Evolutionary conservation across 2,329 filamentous ascomycete species (phyloP).

Genomic region (Daldinia sp.): DNA sequence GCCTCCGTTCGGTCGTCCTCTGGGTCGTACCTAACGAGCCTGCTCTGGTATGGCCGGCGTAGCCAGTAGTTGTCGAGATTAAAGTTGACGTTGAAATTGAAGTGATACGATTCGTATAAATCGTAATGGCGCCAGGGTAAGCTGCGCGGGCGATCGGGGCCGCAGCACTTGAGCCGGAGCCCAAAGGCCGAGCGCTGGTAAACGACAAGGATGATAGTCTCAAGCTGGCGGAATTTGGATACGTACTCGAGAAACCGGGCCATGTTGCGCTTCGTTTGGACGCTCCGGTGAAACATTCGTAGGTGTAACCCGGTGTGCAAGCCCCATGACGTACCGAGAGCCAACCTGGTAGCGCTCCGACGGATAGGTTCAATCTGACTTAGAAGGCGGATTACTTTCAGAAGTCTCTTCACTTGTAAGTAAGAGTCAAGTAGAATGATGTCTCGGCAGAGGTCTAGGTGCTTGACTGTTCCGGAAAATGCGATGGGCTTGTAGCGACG

Average conservation of each 20-base stretch:
- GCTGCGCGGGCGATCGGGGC: conserved; percentile 12
- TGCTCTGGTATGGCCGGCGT: conserved; percentile 56
- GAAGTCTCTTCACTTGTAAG: conserved; percentile 60
- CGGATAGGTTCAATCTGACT: conserved; percentile 60
- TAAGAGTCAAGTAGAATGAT: conserved; percentile 62
- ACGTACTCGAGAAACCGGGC: conserved; percentile 57
- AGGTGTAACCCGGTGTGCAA: conserved; percentile 61
- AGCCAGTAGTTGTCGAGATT: conserved; percentile 59
- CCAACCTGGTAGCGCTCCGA: conserved; percentile 56
- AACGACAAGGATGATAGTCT: conserved; percentile 59
- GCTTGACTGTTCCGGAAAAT: conserved; percentile 61
- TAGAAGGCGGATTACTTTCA: conserved; percentile 61
- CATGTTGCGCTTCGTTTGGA: conserved; percentile 57
- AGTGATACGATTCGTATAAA: conserved; percentile 61
- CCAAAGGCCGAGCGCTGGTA: conserved; percentile 63
- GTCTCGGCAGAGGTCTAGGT: conserved; percentile 60
- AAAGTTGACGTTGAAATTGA: conserved; percentile 61
- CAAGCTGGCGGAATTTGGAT: conserved; percentile 56
- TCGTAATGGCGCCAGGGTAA: conserved; percentile 53
- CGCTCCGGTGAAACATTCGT: conserved; percentile 59
- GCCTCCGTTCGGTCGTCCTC: conserved; percentile 43
- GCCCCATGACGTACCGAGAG: conserved; percentile 62
- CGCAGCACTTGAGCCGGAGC: conserved; percentile 41
- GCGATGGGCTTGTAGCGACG: conserved; percentile 59
- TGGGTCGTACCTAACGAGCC: conserved; percentile 47